These are phyloP conservation scores for Tieghemiomyces parasiticus DNA, from an alignment of 192 early-diverging fungal species.

Conservation along the genomic window DNA sequence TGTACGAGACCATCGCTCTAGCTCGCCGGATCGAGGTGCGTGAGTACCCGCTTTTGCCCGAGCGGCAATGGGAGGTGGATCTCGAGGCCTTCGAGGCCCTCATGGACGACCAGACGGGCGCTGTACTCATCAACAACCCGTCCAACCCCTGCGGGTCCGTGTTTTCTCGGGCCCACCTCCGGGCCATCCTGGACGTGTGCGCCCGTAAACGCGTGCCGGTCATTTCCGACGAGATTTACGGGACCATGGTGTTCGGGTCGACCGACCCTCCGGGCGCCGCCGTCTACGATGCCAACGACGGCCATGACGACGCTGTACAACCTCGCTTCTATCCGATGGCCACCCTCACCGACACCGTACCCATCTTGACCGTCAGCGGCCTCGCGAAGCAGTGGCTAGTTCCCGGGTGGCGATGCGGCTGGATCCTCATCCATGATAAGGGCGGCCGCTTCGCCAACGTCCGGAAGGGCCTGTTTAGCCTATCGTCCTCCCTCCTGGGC, in stretches of 20 bases:
- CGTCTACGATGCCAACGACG: not conserved
- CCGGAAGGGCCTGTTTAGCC: conserved; percentile 50
- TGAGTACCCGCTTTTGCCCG: conserved; percentile 67
- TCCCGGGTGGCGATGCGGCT: conserved; percentile 81
- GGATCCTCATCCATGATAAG: conserved; percentile 69
- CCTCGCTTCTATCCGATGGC: too few species aligned
- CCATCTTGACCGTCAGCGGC: conserved; percentile 67
- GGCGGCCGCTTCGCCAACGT: conserved; percentile 27
- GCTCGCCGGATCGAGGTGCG: conserved; percentile 61
- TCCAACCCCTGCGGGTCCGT: conserved; percentile 88
- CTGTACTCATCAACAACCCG: conserved; percentile 83
- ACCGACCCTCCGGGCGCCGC: conserved; percentile 16
- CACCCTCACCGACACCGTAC: too few species aligned
- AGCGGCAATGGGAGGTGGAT: conserved; percentile 72
- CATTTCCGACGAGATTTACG: conserved; percentile 85
- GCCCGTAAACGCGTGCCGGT: conserved; percentile 64
- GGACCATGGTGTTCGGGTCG: conserved; percentile 60
- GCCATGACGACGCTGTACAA: too few species aligned
- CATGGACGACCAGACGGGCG: conserved; percentile 66
- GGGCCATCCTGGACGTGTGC: conserved; percentile 51
- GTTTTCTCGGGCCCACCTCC: conserved; percentile 53
- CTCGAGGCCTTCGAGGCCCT: conserved; percentile 60
- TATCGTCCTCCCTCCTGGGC: conserved; percentile 66
- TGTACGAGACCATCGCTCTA: conserved; percentile 70
- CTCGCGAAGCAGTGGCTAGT: conserved; percentile 81